Evolutionary conservation across 2,329 filamentous ascomycete genomes (phyloP).

Genomic region (Fusarium incarnatum): DNA sequence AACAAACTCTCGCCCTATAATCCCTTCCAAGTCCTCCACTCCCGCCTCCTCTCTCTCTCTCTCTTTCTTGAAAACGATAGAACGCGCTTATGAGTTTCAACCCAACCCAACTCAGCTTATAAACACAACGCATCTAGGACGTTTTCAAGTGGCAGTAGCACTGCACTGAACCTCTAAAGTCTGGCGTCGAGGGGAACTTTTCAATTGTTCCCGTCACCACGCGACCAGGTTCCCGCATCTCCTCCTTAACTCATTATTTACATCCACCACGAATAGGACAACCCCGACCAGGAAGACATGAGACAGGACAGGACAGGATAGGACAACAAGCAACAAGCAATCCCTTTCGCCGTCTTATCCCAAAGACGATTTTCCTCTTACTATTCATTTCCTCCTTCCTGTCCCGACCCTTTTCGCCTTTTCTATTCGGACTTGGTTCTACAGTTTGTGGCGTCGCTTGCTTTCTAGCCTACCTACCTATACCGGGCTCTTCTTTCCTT

Average conservation of each 20-base stretch:
- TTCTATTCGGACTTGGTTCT: slow-evolving; percentile 7
- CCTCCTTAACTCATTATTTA: slow-evolving; percentile 44
- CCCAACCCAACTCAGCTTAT: slow-evolving; percentile 8
- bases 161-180: slow-evolving; percentile 11
- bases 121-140: slow-evolving; percentile 25
- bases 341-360: slow-evolving; percentile 11
- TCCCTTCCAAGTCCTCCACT: not conserved
- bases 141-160: slow-evolving; percentile 23
- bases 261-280: slow-evolving; percentile 26
- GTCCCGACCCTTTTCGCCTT: not conserved
- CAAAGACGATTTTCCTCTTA: slow-evolving; percentile 6
- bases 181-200: not conserved
- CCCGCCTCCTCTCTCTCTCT: not conserved
- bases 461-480: slow-evolving; percentile 15
- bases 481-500: slow-evolving; percentile 19
- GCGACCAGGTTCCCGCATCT: slow-evolving; percentile 40
- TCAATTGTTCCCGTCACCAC: slow-evolving; percentile 35
- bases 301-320: not conserved
- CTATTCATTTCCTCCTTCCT: slow-evolving; percentile 6
- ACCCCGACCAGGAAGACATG: slow-evolving; percentile 11
- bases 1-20: slow-evolving; percentile 13
- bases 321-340: not conserved
- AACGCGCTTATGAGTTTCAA: not conserved
- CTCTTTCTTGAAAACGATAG: slow-evolving; percentile 22
- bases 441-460: slow-evolving; percentile 35